phyloP scores from a whole-genome alignment of 2,329 filamentous ascomycete species.

The Plenodomus lindquistii region DNA sequence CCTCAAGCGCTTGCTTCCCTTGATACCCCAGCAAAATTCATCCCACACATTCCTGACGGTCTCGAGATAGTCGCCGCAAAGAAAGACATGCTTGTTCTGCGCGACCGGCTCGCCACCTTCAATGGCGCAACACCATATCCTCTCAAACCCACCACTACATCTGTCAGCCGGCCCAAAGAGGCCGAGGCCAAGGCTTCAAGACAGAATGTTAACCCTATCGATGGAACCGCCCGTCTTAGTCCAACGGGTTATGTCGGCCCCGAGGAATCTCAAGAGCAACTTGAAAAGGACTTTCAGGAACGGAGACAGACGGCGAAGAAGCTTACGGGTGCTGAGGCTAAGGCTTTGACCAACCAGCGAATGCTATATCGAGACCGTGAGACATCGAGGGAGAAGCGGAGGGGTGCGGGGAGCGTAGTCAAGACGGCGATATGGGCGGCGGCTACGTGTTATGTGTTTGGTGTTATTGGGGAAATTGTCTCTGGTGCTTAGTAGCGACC shows the following conservation, averaged over 20 bases:
- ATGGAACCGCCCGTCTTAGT: conserved; percentile 38
- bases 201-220: conserved; percentile 36
- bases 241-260: conserved; percentile 42
- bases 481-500: not conserved
- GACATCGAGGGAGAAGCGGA: conserved; percentile 7
- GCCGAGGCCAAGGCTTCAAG: not conserved
- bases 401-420: conserved; percentile 23
- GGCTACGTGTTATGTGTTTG: conserved; percentile 37
- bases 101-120: conserved; percentile 19
- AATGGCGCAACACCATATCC: conserved; percentile 1
- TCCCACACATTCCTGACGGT: conserved; percentile 31
- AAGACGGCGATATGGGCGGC: conserved; percentile 37
- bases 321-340: conserved; percentile 2
- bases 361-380: not conserved
- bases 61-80: conserved; percentile 36
- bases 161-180: not conserved
- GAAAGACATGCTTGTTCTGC: conserved; percentile 37
- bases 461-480: conserved; percentile 34
- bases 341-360: conserved; percentile 2
- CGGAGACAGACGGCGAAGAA: conserved; percentile 23
- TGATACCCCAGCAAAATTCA: conserved; percentile 31
- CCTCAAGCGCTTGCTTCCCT: conserved; percentile 34
- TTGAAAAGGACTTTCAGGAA: conserved; percentile 28
- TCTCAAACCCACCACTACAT: not conserved
- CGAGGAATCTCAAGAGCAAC: conserved; percentile 25